These are phyloP conservation scores for Fagopyrum esculentum DNA, from an alignment of 148 eudicot species.

Conservation along the genomic window DNA sequence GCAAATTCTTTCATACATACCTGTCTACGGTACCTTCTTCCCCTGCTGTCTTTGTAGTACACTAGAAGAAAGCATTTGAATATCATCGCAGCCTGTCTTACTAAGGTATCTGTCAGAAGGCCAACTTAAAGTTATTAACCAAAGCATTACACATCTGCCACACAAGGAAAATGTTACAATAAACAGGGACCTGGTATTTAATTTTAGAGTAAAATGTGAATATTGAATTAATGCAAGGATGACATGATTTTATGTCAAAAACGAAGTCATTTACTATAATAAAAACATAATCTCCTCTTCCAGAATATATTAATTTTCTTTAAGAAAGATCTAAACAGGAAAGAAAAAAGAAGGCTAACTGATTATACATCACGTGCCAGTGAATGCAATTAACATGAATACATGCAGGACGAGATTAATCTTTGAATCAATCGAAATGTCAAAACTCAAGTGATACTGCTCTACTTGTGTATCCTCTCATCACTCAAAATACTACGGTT, in stretches of 20 bases:
- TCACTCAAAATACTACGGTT: background rate
- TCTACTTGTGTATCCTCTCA: background rate
- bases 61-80: constrained; percentile 69
- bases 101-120: constrained; percentile 65
- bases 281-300: background rate
- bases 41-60: constrained; percentile 85
- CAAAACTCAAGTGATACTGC: background rate
- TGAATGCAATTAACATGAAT: background rate
- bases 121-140: constrained; percentile 2
- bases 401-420: background rate
- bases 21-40: constrained; percentile 89
- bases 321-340: background rate
- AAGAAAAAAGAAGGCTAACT: background rate
- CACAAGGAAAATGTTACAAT: background rate
- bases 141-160: constrained; percentile 1
- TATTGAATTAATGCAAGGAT: background rate
- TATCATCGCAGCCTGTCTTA: constrained; percentile 85
- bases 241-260: background rate
- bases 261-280: background rate
- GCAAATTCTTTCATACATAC: constrained; percentile 21
- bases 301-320: background rate
- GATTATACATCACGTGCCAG: background rate
- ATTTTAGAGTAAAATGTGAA: background rate
- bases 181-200: background rate
- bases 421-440: background rate